A percentile compares a stretch with the other conserved stretches of the same genome.
Evolutionary conservation across 106 monocot genomes (phyloP).

Genomic region (Dioscorea zingiberensis): DNA sequence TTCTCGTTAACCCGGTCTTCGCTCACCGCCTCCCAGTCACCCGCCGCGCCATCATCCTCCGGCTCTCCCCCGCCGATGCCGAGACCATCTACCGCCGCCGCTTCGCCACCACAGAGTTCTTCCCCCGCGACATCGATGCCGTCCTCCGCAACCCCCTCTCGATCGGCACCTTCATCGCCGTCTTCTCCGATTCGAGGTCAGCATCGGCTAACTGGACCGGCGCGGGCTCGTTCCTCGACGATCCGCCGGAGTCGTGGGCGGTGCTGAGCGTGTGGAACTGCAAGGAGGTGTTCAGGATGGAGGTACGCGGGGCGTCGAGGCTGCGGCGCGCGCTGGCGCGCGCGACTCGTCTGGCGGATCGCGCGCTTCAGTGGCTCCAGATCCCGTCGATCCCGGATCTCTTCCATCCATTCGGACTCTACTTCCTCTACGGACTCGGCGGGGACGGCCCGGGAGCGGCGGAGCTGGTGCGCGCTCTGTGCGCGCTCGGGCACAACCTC

Average conservation of each 20-base stretch:
- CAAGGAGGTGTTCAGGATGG: conserved; percentile 56
- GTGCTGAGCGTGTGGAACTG: conserved; percentile 85
- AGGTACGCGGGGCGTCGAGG: conserved; percentile 57
- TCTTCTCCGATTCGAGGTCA: not conserved
- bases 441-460: conserved; percentile 37
- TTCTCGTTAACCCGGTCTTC: conserved; percentile 50
- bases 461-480: conserved; percentile 27
- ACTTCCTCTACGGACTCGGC: conserved; percentile 79
- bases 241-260: conserved; percentile 72
- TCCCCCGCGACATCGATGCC: conserved; percentile 65
- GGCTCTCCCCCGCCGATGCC: conserved; percentile 29
- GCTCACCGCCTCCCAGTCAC: conserved; percentile 29
- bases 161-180: conserved; percentile 48
- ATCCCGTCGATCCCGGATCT: conserved; percentile 83
- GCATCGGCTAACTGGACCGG: not conserved
- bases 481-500: conserved; percentile 58
- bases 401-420: conserved; percentile 83
- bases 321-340: conserved; percentile 30
- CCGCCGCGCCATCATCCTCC: conserved; percentile 12
- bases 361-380: conserved; percentile 52
- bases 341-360: conserved; percentile 52
- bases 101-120: conserved; percentile 57
- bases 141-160: conserved; percentile 38
- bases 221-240: conserved; percentile 14
- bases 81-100: conserved; percentile 38